Conservation (phyloP, 1,139 yeast genomes). For the Geotrichum aggregatum region DNA sequence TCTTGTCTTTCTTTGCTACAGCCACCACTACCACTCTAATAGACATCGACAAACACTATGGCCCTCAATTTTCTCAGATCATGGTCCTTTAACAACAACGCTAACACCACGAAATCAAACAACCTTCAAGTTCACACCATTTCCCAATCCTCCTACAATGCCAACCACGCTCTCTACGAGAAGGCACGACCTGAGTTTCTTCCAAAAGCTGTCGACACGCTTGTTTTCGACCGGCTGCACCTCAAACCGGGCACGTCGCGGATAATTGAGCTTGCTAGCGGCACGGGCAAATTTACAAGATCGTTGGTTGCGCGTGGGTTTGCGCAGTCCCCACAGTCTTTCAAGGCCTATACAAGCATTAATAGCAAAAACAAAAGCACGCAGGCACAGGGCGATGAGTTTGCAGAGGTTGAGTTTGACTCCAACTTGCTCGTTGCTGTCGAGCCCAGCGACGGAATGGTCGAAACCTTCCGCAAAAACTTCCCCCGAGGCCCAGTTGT, state of each 20-base stretch:
- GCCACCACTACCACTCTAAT: too few species aligned
- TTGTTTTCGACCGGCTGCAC: slow-evolving; percentile 41
- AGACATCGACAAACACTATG: not conserved
- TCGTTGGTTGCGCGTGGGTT: slow-evolving; percentile 36
- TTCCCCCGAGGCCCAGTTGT: slow-evolving; percentile 48
- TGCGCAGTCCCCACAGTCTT: not conserved
- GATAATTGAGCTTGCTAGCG: slow-evolving; percentile 57
- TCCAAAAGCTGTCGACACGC: slow-evolving; percentile 45
- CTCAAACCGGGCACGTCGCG: slow-evolving; percentile 33
- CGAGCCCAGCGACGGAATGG: slow-evolving; percentile 63
- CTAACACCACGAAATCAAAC: not conserved
- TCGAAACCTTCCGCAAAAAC: slow-evolving; percentile 45
- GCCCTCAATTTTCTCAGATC: not conserved
- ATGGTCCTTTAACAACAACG: not conserved
- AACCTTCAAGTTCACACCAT: slow-evolving; percentile 9
- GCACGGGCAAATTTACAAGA: slow-evolving; percentile 63
- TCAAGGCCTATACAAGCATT: too few species aligned
- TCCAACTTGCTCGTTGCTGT: slow-evolving; percentile 45
- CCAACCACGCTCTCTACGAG: slow-evolving; percentile 54
- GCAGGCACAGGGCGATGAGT: too few species aligned
- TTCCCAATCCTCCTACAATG: slow-evolving; percentile 44
- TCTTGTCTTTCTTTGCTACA: too few species aligned
- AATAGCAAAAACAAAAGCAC: too few species aligned
- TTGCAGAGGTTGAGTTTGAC: too few species aligned
- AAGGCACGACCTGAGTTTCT: slow-evolving; percentile 52